Conservation (phyloP, 768 basidiomycete species). For the Jaapia argillacea region DNA sequence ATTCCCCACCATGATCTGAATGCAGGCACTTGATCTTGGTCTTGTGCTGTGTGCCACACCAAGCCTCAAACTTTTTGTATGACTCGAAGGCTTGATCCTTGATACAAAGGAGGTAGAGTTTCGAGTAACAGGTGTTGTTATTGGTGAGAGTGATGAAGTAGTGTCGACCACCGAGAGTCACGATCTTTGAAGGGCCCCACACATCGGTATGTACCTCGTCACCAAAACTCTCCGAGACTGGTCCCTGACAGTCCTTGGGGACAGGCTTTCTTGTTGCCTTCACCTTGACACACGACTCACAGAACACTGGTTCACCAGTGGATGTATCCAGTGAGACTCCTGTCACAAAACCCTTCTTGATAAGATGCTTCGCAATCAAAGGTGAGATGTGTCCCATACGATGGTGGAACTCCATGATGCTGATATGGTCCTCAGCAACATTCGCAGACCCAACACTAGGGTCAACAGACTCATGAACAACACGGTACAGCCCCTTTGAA, state of each 20-base stretch:
- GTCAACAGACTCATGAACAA: slow-evolving; percentile 7
- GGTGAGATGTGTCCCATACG: slow-evolving; percentile 6
- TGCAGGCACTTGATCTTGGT: slow-evolving; percentile 22
- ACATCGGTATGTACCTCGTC: slow-evolving; percentile 29
- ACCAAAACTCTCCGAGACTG: slow-evolving; percentile 19
- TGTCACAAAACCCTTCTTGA: not conserved
- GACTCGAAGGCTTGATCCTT: slow-evolving; percentile 3
- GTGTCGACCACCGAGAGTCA: slow-evolving; percentile 10
- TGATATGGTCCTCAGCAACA: not conserved
- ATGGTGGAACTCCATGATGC: slow-evolving; percentile 5
- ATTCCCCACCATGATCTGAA: slow-evolving; percentile 35
- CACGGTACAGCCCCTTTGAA: slow-evolving; percentile 1
- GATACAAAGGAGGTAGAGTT: slow-evolving; percentile 1
- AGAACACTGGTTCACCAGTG: slow-evolving; percentile 17
- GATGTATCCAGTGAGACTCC: slow-evolving; percentile 2
- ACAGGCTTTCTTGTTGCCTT: slow-evolving; percentile 27
- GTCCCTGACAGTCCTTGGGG: slow-evolving; percentile 13
- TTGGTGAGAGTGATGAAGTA: slow-evolving; percentile 14
- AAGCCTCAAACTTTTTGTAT: slow-evolving; percentile 13
- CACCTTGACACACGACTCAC: slow-evolving; percentile 33
- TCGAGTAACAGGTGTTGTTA: slow-evolving; percentile 3
- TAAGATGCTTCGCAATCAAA: not conserved
- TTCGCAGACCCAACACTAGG: not conserved
- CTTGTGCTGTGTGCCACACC: slow-evolving; percentile 20
- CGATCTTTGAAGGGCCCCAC: slow-evolving; percentile 32